Conservation (phyloP, 805 yeast species). For the Candida koratica region DNA sequence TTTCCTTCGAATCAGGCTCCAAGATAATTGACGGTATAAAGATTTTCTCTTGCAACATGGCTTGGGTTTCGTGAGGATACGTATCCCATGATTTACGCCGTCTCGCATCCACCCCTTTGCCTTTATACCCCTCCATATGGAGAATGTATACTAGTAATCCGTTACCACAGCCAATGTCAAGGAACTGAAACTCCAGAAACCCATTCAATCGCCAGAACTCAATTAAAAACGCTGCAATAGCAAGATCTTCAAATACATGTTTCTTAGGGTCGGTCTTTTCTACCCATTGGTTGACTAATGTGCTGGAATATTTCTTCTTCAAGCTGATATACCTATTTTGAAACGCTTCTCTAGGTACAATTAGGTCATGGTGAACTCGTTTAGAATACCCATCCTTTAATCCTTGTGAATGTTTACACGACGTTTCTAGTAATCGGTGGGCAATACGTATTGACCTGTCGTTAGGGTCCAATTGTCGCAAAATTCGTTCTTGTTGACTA, state of each 20-base stretch:
- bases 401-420: conserved; percentile 79
- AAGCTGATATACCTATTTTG: conserved; percentile 77
- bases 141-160: conserved; percentile 79
- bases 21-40: conserved; percentile 73
- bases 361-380: conserved; percentile 81
- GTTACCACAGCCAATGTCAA: conserved; percentile 94
- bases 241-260: conserved; percentile 94
- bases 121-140: conserved; percentile 72
- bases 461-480: conserved; percentile 34
- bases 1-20: conserved; percentile 66
- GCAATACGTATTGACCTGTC: conserved; percentile 81
- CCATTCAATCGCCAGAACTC: conserved; percentile 69
- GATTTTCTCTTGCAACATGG: conserved; percentile 65
- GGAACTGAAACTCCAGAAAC: conserved; percentile 54
- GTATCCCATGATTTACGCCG: conserved; percentile 81
- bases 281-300: conserved; percentile 78
- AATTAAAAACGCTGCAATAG: conserved; percentile 89
- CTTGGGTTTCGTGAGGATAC: conserved; percentile 64
- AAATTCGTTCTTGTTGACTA: conserved; percentile 15
- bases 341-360: conserved; percentile 76
- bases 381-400: conserved; percentile 81
- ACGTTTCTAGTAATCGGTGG: conserved; percentile 70
- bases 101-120: conserved; percentile 87
- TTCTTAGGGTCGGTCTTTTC: conserved; percentile 93
- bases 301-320: conserved; percentile 76